Percentiles rank a stretch among this genome's conserved stretches.
phyloP scores from a whole-genome alignment of 2,329 filamentous ascomycete species.

The Sclerotinia spermophila region DNA sequence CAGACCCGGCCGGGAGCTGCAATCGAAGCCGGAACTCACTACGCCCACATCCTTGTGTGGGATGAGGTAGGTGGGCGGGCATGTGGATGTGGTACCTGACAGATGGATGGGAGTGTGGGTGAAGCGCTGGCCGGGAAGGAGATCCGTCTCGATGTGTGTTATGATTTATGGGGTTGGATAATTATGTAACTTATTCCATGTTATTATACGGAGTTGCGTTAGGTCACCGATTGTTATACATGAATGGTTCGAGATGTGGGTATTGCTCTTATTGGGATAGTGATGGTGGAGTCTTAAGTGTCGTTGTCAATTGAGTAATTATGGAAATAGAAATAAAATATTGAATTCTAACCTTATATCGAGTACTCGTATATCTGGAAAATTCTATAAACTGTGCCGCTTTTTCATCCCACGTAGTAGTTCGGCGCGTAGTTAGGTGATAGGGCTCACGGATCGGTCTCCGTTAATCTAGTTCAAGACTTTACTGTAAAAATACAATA shows the following conservation, averaged over 20 bases:
- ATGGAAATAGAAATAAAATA: not conserved
- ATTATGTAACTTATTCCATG: not conserved
- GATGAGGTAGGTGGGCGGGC: not conserved
- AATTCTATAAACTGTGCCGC: not conserved
- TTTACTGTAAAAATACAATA: not conserved
- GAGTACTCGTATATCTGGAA: not conserved
- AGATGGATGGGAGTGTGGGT: slow-evolving; percentile 7
- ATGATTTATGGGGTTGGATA: slow-evolving; percentile 4
- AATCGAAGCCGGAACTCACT: not conserved
- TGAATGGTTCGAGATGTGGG: not conserved
- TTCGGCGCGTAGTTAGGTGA: not conserved
- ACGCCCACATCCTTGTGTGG: not conserved
- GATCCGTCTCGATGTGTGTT: slow-evolving; percentile 9
- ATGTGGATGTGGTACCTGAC: slow-evolving; percentile 14
- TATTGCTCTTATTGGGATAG: slow-evolving; percentile 12
- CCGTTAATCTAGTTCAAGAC: not conserved
- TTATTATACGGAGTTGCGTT: not conserved
- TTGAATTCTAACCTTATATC: no score
- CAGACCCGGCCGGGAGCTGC: not conserved
- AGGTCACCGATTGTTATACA: slow-evolving; percentile 1
- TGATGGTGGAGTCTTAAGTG: not conserved
- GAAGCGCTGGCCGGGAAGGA: slow-evolving; percentile 7
- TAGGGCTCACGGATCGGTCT: not conserved
- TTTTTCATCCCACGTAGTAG: not conserved
- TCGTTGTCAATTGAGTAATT: not conserved